phyloP scores from a whole-genome alignment of 1,139 yeast species.

The Schizosaccharomyces versatilis region DNA sequence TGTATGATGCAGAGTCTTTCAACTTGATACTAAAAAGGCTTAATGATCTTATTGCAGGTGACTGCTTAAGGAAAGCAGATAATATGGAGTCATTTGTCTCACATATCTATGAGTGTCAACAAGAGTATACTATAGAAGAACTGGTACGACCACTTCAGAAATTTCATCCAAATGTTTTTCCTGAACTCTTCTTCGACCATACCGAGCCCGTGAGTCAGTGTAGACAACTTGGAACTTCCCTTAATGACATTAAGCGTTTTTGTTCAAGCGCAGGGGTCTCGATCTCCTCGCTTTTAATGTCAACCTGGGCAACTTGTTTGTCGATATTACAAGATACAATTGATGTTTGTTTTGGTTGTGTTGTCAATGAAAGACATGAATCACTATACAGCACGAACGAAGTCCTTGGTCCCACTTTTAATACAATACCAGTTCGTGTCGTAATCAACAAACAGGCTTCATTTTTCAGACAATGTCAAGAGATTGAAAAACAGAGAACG shows the following conservation, averaged over 20 bases:
- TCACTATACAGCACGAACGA: conserved; percentile 8
- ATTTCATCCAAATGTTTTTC: neutral
- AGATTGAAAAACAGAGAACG: no score
- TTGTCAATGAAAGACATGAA: conserved; percentile 10
- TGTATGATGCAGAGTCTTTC: conserved; percentile 14
- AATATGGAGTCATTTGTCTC: conserved; percentile 1
- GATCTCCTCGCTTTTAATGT: conserved; percentile 12
- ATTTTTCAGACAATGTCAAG: conserved; percentile 1
- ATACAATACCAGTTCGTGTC: conserved; percentile 12
- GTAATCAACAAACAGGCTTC: conserved; percentile 10
- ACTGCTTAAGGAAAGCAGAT: neutral
- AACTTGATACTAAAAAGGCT: conserved; percentile 10
- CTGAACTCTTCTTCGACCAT: neutral
- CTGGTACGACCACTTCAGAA: neutral
- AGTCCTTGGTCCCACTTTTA: conserved; percentile 12
- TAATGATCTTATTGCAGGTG: neutral
- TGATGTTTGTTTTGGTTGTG: conserved; percentile 12
- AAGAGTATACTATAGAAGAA: neutral
- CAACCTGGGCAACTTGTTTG: conserved; percentile 11
- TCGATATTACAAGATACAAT: conserved; percentile 5
- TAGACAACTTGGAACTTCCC: neutral
- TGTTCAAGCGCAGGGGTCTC: conserved; percentile 7
- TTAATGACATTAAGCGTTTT: neutral
- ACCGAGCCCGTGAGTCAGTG: neutral
- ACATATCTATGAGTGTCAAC: conserved; percentile 2